Base-by-base conservation (phyloP, 331 rosid species). In the Prunus yedoensis region DNA sequence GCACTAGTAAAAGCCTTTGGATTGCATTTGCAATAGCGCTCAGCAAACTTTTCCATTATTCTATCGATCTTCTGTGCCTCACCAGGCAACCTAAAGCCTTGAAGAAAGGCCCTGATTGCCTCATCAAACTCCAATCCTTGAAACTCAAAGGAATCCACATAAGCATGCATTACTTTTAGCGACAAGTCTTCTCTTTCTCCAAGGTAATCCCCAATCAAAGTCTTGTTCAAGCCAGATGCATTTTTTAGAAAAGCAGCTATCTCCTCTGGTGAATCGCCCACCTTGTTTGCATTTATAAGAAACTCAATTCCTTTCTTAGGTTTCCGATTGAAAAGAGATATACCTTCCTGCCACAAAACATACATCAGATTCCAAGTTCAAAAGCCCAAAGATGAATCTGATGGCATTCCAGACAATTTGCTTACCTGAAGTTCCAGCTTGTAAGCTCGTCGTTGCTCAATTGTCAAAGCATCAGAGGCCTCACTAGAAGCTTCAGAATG, bases 11-110 rank as follows among this genome's bases (percentile, higher is more conserved):
- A 95, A 83, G 73, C 91, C 88, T 86, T 92, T 35, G 93, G 89
- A 73, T 95, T 95, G 80, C 99, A 95, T 77, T 92, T 95, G 86
- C 97, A 95, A 79, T 91, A 95, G 32, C 94, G 89, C 83, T 95
- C 99, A 13, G 99, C 93, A 86, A 95, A 95, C 88, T 95, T 95
- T 74, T 95, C 99, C 99, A 95, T 95, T 46, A 95, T 92, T 78
- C 99, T 87, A 74, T 95, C 99, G 67, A 95, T 95, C 79, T 95
- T 95, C 69, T 95, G 99, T 49, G 98, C 99, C 94, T 95, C 99
- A 56, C 99, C 99, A 23, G 99, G 99, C 75, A 95, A 80, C 90
- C 98, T 87, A 88, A 95, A 95, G 76, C 93, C 97, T 89, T 91
- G 91, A 73, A 95, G 96, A 85, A 95, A 89, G 75, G 77, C 85